Base-by-base conservation (phyloP, 208 protist genomes). In the Phytomonas francai region DNA sequence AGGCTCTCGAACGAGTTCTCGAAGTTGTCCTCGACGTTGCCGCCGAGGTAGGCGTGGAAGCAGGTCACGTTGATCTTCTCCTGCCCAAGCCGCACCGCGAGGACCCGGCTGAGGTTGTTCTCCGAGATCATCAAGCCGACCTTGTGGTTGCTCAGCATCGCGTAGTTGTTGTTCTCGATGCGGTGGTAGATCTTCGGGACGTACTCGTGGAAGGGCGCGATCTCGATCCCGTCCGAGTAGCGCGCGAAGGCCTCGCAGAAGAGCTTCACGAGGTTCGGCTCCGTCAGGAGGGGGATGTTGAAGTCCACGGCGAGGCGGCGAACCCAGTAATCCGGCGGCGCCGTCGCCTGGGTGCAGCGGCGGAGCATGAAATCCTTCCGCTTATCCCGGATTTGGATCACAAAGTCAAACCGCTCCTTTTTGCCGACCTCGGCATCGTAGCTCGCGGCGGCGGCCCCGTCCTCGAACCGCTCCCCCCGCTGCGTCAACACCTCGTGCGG, bases 221-320 rank as follows among this genome's bases (percentile, higher is more conserved):
- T 87, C 71, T 92, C 86, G 27, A 96, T 79, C 33, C 78, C 59
- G 28, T 59, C 61, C 56, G 57, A 16, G 12, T 68, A 16, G n/a
- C 87, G 64, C 56, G 81, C 83, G 49, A 92, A 49, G 34, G 79
- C 71, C 61, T 95, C 85, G 72, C 81, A 89, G 70, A 95, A 91
- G 65, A 87, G 61, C 49, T 83, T 83, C 58, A 91, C 87, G 42
- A 95, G 73, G 74, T 88, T 90, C 30, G 83, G 79, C 78, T 95
- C 85, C 25, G 92, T 96, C 60, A 97, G 71, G 29, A 97, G 76
- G 16, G 93, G 79, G 49, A 93, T 79, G 80, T 88, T 92, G 77
- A 91, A 94, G 77, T 97, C 91, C 25, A 97, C 87, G n/a, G 93
- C 89, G 58, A 89, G 77, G 29, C 93, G 85, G 62, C 93, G 85